Evolutionary conservation across 192 early-diverging fungal species (phyloP).

Genomic region (Pilaira anomala): DNA sequence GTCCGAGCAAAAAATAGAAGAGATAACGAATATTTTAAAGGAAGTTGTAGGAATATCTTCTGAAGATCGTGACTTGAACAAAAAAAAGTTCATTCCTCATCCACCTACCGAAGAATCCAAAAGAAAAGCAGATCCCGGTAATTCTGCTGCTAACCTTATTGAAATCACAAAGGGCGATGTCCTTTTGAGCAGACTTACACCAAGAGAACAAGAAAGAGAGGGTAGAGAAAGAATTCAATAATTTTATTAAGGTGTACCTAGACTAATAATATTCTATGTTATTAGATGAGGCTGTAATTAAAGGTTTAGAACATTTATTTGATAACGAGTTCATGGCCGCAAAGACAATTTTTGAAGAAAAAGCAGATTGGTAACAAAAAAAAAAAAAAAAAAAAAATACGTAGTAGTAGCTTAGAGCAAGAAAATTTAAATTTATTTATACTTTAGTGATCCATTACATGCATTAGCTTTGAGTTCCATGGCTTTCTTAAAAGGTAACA

Average conservation of each 20-base stretch:
- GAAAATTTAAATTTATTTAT: not conserved
- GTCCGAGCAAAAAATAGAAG: slow-evolving; percentile 19
- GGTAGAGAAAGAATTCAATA: slow-evolving; percentile 6
- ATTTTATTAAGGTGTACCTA: no score
- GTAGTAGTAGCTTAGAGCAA: not conserved
- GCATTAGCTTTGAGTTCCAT: slow-evolving; percentile 50
- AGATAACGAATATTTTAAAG: slow-evolving; percentile 10
- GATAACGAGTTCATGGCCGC: slow-evolving; percentile 36
- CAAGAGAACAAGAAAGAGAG: slow-evolving; percentile 32
- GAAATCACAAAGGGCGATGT: slow-evolving; percentile 21
- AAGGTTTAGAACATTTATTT: slow-evolving; percentile 26
- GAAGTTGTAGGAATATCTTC: slow-evolving; percentile 1
- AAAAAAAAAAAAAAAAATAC: not conserved
- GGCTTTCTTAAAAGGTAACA: slow-evolving; percentile 53
- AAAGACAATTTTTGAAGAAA: slow-evolving; percentile 19
- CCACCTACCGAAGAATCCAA: not conserved
- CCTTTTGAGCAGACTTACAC: slow-evolving; percentile 19
- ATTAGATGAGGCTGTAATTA: slow-evolving; percentile 28
- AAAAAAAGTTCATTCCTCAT: not conserved
- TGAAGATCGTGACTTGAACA: not conserved
- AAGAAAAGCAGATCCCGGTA: slow-evolving; percentile 13
- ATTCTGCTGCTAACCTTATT: slow-evolving; percentile 17
- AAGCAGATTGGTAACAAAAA: slow-evolving; percentile 19
- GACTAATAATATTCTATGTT: no score
- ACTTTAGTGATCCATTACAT: slow-evolving; percentile 44